Evolutionary conservation across 2,329 filamentous ascomycete species (phyloP), one percentile per base, ranked within the genome.

Genomic region (Venturia oleaginea): DNA sequence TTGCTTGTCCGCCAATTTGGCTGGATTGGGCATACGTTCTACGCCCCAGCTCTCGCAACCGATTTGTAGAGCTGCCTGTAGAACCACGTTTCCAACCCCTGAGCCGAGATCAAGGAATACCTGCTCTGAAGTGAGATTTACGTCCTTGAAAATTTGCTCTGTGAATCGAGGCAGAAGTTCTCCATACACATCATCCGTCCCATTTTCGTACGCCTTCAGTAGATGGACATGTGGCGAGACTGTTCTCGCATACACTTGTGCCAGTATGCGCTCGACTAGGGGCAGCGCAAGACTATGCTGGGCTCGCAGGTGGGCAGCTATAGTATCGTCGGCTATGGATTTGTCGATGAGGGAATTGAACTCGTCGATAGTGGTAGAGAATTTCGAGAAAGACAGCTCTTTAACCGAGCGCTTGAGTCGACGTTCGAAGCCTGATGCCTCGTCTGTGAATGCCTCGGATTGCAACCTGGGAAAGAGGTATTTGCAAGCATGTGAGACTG

Each of bases 31-130:
- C 91, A 97, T 96, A 82, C 95, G 91, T 76, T 99, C 94, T 71
- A 93, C 96, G 34, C 94, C 94, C 88, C 92, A 97, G 75, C 89
- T 93, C 73, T 96, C 91, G 74, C 92, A 96, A 22, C 94, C 94
- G 62, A 93, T 86, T 75, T 99, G 91, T 24, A 99, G 83, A 0
- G 94, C 94, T 2, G 93, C 92, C 75, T 99, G 94, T 61, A 99
- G 80, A 32, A 94, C 92, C 2, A 97, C 93, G 72, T 97, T 99
- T 59, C 93, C 94, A 19, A 97, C 94, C 37, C 94, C 94, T 1
- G 93, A 97, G 60, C 94, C 94, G 17, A 99, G 83, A 72, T 99
- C 94, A 66, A 99, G 87, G 73, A 99, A 97, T 43, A 95, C 86
- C 70, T 95, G 89, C 61, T 87, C 84, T 0, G 90, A 93, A 66